phyloP scores from a whole-genome alignment of 805 yeast species.

The Starmerella asiatica region DNA sequence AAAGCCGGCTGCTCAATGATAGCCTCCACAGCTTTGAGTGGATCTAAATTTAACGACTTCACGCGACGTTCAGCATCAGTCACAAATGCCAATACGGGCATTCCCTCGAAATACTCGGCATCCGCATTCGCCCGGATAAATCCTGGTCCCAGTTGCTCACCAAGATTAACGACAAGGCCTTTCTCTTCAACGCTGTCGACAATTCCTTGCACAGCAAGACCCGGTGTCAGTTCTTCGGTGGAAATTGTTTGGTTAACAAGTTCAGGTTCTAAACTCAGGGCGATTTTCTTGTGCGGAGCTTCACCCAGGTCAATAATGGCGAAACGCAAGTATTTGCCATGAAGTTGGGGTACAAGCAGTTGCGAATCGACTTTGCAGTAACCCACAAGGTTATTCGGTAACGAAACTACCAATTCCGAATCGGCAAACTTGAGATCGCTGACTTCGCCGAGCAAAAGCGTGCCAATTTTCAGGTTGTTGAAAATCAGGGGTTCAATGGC shows the following conservation, averaged over 20 bases:
- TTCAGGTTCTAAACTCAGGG: constrained; percentile 52
- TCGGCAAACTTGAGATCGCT: constrained; percentile 36
- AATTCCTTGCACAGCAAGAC: constrained; percentile 59
- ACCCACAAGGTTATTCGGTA: constrained; percentile 74
- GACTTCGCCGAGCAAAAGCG: constrained; percentile 66
- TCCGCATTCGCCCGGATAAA: constrained; percentile 60
- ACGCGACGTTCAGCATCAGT: constrained; percentile 15
- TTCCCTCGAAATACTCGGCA: constrained; percentile 38
- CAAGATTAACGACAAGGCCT: constrained; percentile 67
- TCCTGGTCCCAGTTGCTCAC: constrained; percentile 30
- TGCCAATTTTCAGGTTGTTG: constrained; percentile 55
- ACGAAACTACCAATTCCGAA: constrained; percentile 51
- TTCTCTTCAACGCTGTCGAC: constrained; percentile 81
- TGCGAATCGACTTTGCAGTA: constrained; percentile 46
- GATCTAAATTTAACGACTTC: constrained; percentile 11
- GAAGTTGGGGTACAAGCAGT: constrained; percentile 41
- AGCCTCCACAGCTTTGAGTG: constrained; percentile 43
- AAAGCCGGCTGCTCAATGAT: constrained; percentile 42
- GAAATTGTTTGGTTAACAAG: constrained; percentile 48
- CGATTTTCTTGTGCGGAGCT: constrained; percentile 27
- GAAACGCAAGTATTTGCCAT: constrained; percentile 84
- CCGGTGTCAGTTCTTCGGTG: constrained; percentile 49
- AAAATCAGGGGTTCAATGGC: constrained; percentile 50
- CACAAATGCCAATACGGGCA: constrained; percentile 52
- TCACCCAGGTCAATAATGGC: constrained; percentile 44